A percentile compares a stretch with the other conserved stretches of the same genome.
These are phyloP conservation scores for Bauhinia variegata DNA, from an alignment of 306 rosid genomes.

Conservation along the genomic window DNA sequence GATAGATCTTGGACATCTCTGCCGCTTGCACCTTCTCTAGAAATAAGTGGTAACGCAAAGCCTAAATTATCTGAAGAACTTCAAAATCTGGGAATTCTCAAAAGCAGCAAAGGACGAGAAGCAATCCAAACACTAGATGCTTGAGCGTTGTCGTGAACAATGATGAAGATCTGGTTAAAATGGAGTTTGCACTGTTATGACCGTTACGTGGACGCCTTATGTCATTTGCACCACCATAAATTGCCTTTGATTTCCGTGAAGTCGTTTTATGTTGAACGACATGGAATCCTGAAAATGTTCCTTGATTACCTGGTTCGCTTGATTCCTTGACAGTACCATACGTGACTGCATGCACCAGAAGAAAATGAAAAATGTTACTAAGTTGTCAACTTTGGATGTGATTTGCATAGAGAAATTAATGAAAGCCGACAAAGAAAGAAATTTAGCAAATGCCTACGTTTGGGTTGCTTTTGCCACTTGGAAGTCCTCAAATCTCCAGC, in stretches of 20 bases:
- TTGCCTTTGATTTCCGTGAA: conserved; percentile 31
- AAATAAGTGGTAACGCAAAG: not conserved
- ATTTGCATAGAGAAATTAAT: conserved; percentile 8
- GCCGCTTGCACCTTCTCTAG: not conserved
- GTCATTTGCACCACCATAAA: conserved; percentile 44
- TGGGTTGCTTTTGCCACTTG: conserved; percentile 31
- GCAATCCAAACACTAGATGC: conserved; percentile 34
- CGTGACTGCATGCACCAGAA: conserved; percentile 37
- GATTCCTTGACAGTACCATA: conserved; percentile 21
- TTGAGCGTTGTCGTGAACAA: conserved; percentile 20
- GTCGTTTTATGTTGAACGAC: conserved; percentile 18
- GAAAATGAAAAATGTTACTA: not conserved
- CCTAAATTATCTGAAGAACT: not conserved
- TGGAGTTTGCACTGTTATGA: conserved; percentile 13
- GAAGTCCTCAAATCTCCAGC: conserved; percentile 19
- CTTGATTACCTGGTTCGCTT: conserved; percentile 28
- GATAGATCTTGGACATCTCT: conserved; percentile 1
- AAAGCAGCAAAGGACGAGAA: conserved; percentile 38
- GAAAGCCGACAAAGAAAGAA: not conserved
- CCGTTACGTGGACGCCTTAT: conserved; percentile 29
- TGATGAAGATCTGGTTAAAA: conserved; percentile 30
- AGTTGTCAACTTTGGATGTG: no score
- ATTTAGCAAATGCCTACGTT: conserved; percentile 38
- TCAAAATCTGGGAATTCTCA: not conserved
- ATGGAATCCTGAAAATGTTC: conserved; percentile 34